Base-by-base conservation (phyloP, 1,284 basidiomycete genomes). In the Rhodotorula sp. region DNA sequence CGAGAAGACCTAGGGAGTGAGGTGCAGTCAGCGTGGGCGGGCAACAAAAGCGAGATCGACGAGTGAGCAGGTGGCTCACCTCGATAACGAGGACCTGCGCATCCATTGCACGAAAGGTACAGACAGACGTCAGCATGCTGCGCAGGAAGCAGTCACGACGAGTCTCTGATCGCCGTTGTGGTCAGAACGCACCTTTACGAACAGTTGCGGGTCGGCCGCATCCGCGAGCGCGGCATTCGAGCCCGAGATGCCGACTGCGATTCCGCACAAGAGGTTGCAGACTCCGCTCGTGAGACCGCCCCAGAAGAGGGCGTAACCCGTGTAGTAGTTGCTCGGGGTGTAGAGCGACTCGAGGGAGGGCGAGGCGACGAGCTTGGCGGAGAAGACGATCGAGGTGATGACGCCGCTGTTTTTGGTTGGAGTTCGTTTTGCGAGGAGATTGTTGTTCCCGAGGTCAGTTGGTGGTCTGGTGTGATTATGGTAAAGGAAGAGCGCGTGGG, bases 271-370 rank as follows among this genome's bases (percentile, higher is more conserved):
- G n/a, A 97, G 86, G 82, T 97, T 97, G 83, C 93, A 97, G 26
- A 78, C 79, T 23, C 92, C 93, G 62, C 95, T 93, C 2, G 92
- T 93, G 62, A 97, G 83, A 46, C 94, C 94, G 56, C 93, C 93
- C 90, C 93, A 97, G 85, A 97, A 97, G 69, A 97, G 86, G 3
- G 93, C 89, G 79, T 88, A 97, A 15, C 93, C 92, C 20, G 93
- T 96, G 84, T 90, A 96, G 83, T 94, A 95, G 82, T 97, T 96
- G 74, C 88, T 85, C 23, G 85, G 84, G 0, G 91, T 92, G 83
- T 93, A 92, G 29, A 93, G 84, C 14, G 86, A 81, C 58, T 90
- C 88, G 18, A 87, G 83, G 2, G 92, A 85, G 8, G 83, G 79
- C 21, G 84, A 82, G 39, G 77, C 80, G 67, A 70, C 81, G 29